Evolutionary conservation across 75 land plant genomes (phyloP).

Genomic region (Picea sitchensis): DNA sequence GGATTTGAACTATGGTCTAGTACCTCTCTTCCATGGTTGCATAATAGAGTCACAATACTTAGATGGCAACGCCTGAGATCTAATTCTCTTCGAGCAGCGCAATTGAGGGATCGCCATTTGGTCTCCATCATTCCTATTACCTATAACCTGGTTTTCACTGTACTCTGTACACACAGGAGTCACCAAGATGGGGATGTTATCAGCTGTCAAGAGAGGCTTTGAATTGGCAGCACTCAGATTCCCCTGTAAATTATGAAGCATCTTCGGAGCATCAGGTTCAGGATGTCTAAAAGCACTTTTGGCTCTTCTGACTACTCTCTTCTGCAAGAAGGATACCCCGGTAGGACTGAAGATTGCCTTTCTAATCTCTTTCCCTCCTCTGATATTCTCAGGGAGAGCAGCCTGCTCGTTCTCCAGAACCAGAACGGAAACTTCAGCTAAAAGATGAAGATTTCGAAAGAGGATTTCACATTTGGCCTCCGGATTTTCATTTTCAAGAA

Average conservation of each 20-base stretch:
- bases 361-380: neutral
- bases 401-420: neutral
- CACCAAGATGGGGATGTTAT: neutral
- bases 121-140: neutral
- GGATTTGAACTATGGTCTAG: no score
- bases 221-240: neutral
- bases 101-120: neutral
- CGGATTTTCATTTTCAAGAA: neutral
- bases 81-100: conserved; percentile 5
- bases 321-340: neutral
- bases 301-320: neutral
- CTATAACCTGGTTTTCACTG: neutral
- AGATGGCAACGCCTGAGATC: neutral
- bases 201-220: neutral
- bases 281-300: neutral
- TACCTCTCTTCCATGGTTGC: neutral
- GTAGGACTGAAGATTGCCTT: neutral
- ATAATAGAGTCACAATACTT: conserved; percentile 2
- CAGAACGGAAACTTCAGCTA: neutral
- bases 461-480: neutral
- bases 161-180: neutral
- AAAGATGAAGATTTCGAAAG: neutral
- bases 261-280: neutral
- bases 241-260: neutral
- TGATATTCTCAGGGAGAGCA: neutral